These are phyloP conservation scores for Plectranthus barbatus DNA, from an alignment of 257 asterid species.

Conservation along the genomic window DNA sequence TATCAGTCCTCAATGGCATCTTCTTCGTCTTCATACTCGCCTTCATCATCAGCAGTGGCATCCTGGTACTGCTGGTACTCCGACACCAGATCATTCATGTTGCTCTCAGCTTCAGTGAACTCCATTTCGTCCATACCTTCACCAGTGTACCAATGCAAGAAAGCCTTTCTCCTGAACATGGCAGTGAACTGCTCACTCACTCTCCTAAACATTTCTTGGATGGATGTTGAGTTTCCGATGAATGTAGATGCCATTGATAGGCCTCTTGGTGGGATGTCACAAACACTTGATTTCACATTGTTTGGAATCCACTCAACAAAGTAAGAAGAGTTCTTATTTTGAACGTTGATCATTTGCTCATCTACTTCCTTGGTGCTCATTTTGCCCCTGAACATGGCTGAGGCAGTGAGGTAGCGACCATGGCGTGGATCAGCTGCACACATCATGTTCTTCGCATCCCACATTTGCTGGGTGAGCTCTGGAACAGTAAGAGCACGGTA, in stretches of 20 bases:
- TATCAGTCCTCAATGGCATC: conserved; percentile 24
- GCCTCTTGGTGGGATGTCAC: conserved; percentile 88
- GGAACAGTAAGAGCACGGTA: conserved; percentile 86
- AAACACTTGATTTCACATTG: conserved; percentile 84
- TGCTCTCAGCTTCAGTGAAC: conserved; percentile 85
- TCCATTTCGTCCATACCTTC: conserved; percentile 93
- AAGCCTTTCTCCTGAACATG: conserved; percentile 88
- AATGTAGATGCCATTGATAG: conserved; percentile 86
- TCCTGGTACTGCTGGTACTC: conserved; percentile 95
- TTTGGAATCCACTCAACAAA: conserved; percentile 91
- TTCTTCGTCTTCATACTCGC: conserved; percentile 61
- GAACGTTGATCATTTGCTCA: conserved; percentile 83
- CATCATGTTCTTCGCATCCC: conserved; percentile 96
- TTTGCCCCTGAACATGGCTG: conserved; percentile 91
- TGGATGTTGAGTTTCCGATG: conserved; percentile 80
- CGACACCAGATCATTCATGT: conserved; percentile 80
- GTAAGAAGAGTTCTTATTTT: conserved; percentile 81
- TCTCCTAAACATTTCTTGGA: conserved; percentile 87
- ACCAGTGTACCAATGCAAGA: conserved; percentile 90
- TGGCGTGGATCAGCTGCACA: conserved; percentile 92
- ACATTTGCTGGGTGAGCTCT: conserved; percentile 87
- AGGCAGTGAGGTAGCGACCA: conserved; percentile 84
- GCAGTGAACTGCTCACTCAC: conserved; percentile 95
- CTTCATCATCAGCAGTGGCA: conserved; percentile 89
- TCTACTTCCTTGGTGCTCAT: conserved; percentile 91